Evolutionary conservation across 345 rosid genomes (phyloP).

Genomic region (Xanthoceras sorbifolium): DNA sequence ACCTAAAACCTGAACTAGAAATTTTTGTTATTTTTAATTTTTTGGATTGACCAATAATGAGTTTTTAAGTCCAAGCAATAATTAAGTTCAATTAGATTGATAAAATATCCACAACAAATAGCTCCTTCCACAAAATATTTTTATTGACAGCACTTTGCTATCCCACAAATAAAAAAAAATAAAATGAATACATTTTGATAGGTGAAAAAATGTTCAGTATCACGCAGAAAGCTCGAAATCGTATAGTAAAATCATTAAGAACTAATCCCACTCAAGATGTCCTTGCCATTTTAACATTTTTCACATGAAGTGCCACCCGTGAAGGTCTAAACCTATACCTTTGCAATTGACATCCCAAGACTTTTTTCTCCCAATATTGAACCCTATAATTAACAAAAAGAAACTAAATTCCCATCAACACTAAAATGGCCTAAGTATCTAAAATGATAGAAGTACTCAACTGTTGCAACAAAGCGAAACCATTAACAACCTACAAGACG

Average conservation of each 20-base stretch:
- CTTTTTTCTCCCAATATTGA: neutral
- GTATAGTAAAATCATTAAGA: neutral
- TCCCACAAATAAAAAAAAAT: neutral
- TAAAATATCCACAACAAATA: neutral
- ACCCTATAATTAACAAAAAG: neutral
- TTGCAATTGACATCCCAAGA: neutral
- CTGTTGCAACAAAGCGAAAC: neutral
- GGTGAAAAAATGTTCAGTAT: neutral
- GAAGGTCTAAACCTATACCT: neutral
- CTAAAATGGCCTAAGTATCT: neutral
- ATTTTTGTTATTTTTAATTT: no score
- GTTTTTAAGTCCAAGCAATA: neutral
- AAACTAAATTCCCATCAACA: neutral
- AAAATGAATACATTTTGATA: neutral
- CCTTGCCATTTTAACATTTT: neutral
- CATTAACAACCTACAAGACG: neutral
- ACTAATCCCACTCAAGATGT: neutral
- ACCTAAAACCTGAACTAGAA: neutral
- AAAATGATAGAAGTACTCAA: neutral
- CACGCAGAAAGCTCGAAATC: neutral
- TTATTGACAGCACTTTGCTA: neutral
- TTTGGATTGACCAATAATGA: slow-evolving; percentile 3
- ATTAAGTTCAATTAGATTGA: neutral
- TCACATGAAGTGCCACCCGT: neutral
- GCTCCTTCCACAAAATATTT: neutral